These are phyloP conservation scores for Gossypium herbaceum DNA, from an alignment of 345 rosid genomes.

Conservation along the genomic window DNA sequence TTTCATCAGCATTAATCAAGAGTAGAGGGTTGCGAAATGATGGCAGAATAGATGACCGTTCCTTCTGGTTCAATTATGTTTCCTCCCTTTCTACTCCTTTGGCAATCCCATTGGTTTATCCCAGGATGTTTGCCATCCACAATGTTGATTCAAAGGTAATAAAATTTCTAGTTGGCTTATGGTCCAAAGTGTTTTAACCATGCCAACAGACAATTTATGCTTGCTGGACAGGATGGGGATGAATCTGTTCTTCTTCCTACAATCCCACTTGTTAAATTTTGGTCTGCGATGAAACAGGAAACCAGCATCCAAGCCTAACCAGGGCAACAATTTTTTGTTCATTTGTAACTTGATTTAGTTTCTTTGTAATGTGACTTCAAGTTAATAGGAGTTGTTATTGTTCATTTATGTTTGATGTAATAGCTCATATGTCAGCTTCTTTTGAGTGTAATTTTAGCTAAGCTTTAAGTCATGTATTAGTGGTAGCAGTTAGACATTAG, in stretches of 20 bases:
- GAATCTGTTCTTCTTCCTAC: constrained; percentile 55
- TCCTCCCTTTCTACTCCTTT: constrained; percentile 68
- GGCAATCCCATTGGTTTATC: constrained; percentile 76
- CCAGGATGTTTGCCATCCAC: constrained; percentile 84
- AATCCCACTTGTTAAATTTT: constrained; percentile 34
- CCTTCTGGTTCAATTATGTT: constrained; percentile 74
- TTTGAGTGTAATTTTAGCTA: too few relatives aligned
- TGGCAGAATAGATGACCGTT: constrained; percentile 86
- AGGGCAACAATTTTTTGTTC: too few relatives aligned
- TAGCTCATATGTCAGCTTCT: too few relatives aligned
- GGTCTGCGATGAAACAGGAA: too few relatives aligned
- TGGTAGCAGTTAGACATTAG: too few relatives aligned
- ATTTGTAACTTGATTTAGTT: too few relatives aligned
- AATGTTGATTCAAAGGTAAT: constrained; percentile 68
- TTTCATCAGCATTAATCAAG: constrained; percentile 71
- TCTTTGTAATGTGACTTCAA: too few relatives aligned
- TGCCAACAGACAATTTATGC: constrained; percentile 16
- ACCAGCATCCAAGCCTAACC: too few relatives aligned
- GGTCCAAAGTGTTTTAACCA: constrained; percentile 7
- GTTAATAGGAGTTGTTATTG: too few relatives aligned
- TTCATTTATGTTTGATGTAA: too few relatives aligned
- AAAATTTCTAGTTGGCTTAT: background rate
- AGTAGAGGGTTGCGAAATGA: constrained; percentile 68
- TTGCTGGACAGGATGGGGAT: constrained; percentile 46
- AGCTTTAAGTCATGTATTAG: too few relatives aligned